Evolutionary conservation across 169 alveolate genomes (phyloP), one percentile per base, ranked within the genome.

Genomic region (Plasmodium ovale): DNA sequence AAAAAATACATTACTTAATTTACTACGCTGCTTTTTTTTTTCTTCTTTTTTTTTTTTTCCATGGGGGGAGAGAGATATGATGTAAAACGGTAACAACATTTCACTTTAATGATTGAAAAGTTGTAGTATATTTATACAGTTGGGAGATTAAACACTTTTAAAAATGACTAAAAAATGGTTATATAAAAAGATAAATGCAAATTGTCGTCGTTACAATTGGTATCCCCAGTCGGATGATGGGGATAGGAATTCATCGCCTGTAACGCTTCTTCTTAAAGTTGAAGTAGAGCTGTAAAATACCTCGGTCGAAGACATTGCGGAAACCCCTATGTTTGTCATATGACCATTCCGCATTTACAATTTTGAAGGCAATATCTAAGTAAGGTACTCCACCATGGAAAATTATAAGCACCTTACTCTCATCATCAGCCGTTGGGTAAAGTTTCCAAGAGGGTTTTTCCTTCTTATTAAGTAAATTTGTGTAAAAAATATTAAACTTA

Each of bases 331-430:
- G 92, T 23, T 95, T 98, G 35, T 96, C 95, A 42, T 95, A 94
- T 60, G 97, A 98, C 99, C 99, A 98, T 92, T 98, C 99, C 35
- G 97, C 97, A 92, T 97, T 97, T 3, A 98, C 92, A 60, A 98
- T 98, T 92, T 97, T 96, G 93, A 98, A 98, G 35, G 99, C 99
- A 21, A 98, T 94, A 87, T 98, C 99, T 59, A 90, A 67, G 93
- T 98, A 98, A 29, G 99, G 99, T 0, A 98, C 98, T 0, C 99
- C 99, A 0, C 99, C 99, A 69, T 96, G 96, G 94, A 98, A 98
- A 53, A 98, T 96, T 14, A 98, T 94, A 39, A 97, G 96, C 9
- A 97, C 95, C 69, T 96, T 97, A 3, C 62, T 71, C 21, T 47
- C 89, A 19, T 94, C 88, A 72, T 97, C 99, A 42, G 96, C 94